Evolutionary conservation across 2,329 filamentous ascomycete genomes (phyloP).

Genomic region (Epichloe amarillans): DNA sequence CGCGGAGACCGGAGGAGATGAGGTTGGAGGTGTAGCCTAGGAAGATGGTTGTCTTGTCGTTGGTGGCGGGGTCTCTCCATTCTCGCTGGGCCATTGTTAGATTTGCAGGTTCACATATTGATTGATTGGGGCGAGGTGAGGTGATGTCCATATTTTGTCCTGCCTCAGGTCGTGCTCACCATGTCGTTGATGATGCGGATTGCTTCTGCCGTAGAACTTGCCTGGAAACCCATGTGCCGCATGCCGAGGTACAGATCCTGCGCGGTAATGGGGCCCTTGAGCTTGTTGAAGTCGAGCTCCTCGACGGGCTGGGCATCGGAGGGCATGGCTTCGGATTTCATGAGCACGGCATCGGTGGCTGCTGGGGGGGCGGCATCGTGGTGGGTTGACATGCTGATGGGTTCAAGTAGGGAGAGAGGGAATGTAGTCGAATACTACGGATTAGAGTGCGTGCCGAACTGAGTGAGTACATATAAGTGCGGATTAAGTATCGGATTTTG

Average conservation of each 20-base stretch:
- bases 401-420: too few species aligned
- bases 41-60: slow-evolving; percentile 79
- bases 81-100: slow-evolving; percentile 37
- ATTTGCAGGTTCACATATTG: background rate
- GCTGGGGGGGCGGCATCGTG: slow-evolving; percentile 43
- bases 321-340: slow-evolving; percentile 71
- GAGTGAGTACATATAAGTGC: too few species aligned
- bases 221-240: slow-evolving; percentile 67
- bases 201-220: slow-evolving; percentile 66
- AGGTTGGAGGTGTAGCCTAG: slow-evolving; percentile 95
- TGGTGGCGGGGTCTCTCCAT: slow-evolving; percentile 70
- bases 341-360: slow-evolving; percentile 70
- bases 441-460: too few species aligned
- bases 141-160: too few species aligned
- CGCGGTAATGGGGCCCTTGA: slow-evolving; percentile 66
- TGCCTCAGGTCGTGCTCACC: slow-evolving; percentile 37
- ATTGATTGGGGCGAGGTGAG: too few species aligned
- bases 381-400: background rate
- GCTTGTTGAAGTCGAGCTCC: slow-evolving; percentile 84
- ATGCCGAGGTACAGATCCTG: slow-evolving; percentile 74
- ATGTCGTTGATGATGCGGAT: slow-evolving; percentile 90
- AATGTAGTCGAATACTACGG: too few species aligned
- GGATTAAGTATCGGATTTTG: too few species aligned
- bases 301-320: slow-evolving; percentile 66
- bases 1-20: slow-evolving; percentile 87